These are phyloP conservation scores for Haplographium delicatum DNA, from an alignment of 495 filamentous ascomycete genomes.

Conservation along the genomic window DNA sequence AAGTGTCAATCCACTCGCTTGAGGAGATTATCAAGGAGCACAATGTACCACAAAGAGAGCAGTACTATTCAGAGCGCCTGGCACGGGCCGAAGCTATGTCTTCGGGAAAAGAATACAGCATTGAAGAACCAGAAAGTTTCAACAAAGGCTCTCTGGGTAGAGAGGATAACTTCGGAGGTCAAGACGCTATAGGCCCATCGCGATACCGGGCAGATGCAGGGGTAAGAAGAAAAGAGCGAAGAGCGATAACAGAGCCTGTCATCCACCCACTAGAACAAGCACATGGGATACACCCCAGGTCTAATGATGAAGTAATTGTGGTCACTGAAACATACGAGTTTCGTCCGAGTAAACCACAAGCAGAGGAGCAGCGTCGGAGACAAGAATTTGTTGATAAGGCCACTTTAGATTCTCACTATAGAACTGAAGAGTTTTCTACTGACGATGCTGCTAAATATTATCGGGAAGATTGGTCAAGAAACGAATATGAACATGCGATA, in stretches of 20 bases:
- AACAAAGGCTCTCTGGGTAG: neutral
- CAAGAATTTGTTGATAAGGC: conserved; percentile 9
- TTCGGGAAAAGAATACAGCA: neutral
- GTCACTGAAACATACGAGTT: conserved; percentile 14
- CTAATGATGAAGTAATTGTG: neutral
- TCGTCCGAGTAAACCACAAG: neutral
- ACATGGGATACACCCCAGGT: conserved; percentile 5
- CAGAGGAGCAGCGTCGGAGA: conserved; percentile 3
- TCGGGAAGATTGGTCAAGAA: conserved; percentile 16
- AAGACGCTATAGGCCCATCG: too few species aligned
- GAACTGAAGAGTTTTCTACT: neutral
- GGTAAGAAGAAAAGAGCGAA: neutral
- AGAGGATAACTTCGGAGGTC: too few species aligned
- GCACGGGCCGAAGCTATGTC: too few species aligned
- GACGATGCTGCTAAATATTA: conserved; percentile 17
- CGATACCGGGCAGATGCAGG: too few species aligned
- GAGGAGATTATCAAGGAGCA: neutral
- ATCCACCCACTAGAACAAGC: neutral
- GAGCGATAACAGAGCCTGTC: too few species aligned
- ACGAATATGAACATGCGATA: neutral
- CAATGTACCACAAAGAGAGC: neutral
- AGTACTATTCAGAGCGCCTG: too few species aligned
- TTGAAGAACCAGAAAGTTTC: neutral
- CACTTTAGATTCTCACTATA: neutral
- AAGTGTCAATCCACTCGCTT: too few species aligned